These are phyloP conservation scores for Ustilago vetiveriae DNA, from an alignment of 1,284 basidiomycete genomes.

Conservation along the genomic window DNA sequence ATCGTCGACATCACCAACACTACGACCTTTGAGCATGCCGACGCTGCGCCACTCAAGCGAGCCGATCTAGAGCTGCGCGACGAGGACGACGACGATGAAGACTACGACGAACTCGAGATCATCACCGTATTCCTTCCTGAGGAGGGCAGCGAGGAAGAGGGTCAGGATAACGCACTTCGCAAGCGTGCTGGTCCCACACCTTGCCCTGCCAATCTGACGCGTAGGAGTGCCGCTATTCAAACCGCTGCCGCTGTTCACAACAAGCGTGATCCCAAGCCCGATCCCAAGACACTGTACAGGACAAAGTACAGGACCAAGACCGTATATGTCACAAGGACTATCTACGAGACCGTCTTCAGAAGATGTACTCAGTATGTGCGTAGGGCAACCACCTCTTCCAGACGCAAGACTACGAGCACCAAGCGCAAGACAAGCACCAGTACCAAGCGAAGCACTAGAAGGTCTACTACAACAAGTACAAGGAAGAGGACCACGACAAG, in stretches of 20 bases:
- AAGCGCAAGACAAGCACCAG: not conserved
- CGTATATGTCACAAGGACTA: conserved; percentile 24
- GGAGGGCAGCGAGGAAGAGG: conserved; percentile 1
- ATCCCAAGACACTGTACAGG: conserved; percentile 7
- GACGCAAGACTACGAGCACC: not conserved
- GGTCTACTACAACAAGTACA: conserved; percentile 1
- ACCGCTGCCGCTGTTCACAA: conserved; percentile 16
- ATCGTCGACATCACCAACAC: conserved; percentile 1
- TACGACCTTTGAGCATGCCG: conserved; percentile 24
- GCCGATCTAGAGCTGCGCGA: not conserved
- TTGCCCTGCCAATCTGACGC: conserved; percentile 30
- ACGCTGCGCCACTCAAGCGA: not conserved
- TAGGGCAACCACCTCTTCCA: conserved; percentile 4
- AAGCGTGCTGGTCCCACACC: conserved; percentile 36
- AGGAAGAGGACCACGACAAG: conserved; percentile 3
- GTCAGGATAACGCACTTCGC: not conserved
- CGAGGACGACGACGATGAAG: conserved; percentile 18
- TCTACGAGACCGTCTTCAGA: conserved; percentile 36
- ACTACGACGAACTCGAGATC: conserved; percentile 42
- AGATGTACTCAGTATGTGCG: conserved; percentile 25
- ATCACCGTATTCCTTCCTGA: conserved; percentile 44
- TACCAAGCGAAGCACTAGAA: not conserved
- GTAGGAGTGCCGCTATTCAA: conserved; percentile 3
- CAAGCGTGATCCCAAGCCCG: conserved; percentile 18
- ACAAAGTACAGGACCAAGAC: conserved; percentile 18